These are phyloP conservation scores for Plectosphaerella plurivora DNA, from an alignment of 2,329 filamentous ascomycete species.

Conservation along the genomic window DNA sequence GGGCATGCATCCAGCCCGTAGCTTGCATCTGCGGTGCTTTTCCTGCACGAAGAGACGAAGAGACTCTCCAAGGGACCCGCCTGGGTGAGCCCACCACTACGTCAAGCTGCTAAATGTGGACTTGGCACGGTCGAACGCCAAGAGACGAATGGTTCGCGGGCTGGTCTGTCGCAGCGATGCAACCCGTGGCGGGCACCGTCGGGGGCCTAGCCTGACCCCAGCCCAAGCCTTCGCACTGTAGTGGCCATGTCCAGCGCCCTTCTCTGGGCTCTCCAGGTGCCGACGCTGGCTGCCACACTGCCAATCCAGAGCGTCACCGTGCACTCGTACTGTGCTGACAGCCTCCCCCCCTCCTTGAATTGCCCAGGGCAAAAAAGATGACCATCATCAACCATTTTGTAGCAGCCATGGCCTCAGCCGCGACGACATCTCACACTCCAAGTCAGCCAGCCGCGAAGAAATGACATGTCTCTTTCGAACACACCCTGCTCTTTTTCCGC, in stretches of 20 bases:
- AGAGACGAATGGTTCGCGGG: not conserved
- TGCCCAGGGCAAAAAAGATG: no score
- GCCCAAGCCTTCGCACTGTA: not conserved
- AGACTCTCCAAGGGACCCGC: not conserved
- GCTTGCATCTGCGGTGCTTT: not conserved
- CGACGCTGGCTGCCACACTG: no score
- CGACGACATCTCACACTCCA: no score
- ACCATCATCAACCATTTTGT: no score
- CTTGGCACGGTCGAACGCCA: slow-evolving; percentile 2
- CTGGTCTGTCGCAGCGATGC: not conserved
- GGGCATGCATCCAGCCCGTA: not conserved
- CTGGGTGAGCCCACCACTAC: slow-evolving; percentile 2
- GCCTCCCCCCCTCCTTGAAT: no score
- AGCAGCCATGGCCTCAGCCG: no score
- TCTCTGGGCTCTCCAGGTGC: no score
- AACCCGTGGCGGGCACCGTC: not conserved
- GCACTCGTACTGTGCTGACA: no score
- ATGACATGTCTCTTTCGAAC: no score
- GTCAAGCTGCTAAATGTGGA: not conserved
- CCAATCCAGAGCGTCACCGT: not conserved
- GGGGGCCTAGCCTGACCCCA: not conserved
- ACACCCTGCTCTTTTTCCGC: no score
- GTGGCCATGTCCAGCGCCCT: no score
- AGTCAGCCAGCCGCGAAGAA: no score
- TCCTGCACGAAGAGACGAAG: not conserved